A percentile compares a stretch with the other conserved stretches of the same genome.
Conservation (phyloP, 176 grass and related monocot genomes). For the Musa schizocarpa region DNA sequence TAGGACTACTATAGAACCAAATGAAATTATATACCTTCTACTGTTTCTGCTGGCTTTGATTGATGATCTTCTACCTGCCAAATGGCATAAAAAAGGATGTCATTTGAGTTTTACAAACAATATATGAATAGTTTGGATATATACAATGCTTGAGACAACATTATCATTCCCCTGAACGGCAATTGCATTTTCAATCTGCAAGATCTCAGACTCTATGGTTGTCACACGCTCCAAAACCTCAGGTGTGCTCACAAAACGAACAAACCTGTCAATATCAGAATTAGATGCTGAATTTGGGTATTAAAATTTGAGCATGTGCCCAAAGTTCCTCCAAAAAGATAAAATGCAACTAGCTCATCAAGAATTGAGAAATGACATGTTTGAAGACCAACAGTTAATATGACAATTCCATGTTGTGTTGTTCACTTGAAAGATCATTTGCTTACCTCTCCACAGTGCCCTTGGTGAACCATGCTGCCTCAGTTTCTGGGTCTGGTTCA, state of each 20-base stretch:
- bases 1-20: neutral
- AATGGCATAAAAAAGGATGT: constrained; percentile 36
- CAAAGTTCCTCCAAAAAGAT: neutral
- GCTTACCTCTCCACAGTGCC: constrained; percentile 64
- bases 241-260: constrained; percentile 88
- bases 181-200: constrained; percentile 88
- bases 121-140: constrained; percentile 12
- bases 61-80: constrained; percentile 48
- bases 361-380: neutral
- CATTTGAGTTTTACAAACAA: constrained; percentile 11
- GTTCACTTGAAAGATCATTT: constrained; percentile 10
- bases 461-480: constrained; percentile 69
- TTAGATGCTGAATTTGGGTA: neutral
- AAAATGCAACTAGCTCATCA: neutral
- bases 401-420: neutral
- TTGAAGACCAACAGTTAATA: neutral
- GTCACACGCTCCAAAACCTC: constrained; percentile 92
- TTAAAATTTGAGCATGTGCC: neutral
- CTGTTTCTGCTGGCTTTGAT: constrained; percentile 42
- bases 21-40: constrained; percentile 36
- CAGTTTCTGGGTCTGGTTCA: constrained; percentile 36
- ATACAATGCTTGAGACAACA: constrained; percentile 50
- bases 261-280: constrained; percentile 46
- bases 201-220: constrained; percentile 83
- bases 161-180: constrained; percentile 74